Percentiles rank a stretch among this genome's conserved stretches.
Evolutionary conservation across 2,329 filamentous ascomycete species (phyloP).

Genomic region (Cryphonectria radicalis): DNA sequence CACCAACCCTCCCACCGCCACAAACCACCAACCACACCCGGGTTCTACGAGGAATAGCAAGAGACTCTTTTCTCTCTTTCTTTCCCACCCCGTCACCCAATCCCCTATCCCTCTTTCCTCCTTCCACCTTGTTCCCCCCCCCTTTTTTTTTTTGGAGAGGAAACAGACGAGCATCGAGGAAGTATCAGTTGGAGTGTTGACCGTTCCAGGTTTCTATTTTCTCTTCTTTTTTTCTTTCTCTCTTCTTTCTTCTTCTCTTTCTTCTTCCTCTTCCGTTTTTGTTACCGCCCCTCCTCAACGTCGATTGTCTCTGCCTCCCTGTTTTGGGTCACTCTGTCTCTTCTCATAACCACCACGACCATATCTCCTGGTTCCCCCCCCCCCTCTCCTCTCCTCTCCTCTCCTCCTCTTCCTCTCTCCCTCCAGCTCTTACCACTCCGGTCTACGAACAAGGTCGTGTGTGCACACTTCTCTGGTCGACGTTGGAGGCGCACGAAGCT

Average conservation of each 20-base stretch:
- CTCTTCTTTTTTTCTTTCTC: constrained; percentile 1
- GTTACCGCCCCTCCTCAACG: background rate
- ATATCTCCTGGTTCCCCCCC: background rate
- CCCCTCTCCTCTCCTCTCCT: too few relatives aligned
- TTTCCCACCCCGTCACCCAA: constrained; percentile 13
- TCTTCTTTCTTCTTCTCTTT: constrained; percentile 4
- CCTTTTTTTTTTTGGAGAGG: background rate
- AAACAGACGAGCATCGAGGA: constrained; percentile 9
- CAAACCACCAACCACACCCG: background rate
- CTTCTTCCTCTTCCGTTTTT: background rate
- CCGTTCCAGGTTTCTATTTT: constrained; percentile 27
- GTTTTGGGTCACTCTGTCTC: background rate
- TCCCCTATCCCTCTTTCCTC: constrained; percentile 10
- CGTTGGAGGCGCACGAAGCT: background rate
- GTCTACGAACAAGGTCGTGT: background rate
- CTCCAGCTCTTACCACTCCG: background rate
- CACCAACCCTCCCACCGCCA: constrained; percentile 2
- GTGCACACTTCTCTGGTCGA: background rate
- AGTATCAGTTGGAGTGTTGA: constrained; percentile 27
- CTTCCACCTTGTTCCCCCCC: background rate
- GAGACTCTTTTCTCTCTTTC: constrained; percentile 24
- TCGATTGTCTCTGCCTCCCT: background rate
- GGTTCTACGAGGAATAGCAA: constrained; percentile 26
- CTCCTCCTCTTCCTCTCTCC: too few relatives aligned
- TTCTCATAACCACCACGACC: background rate